phyloP scores from a whole-genome alignment of 768 basidiomycete genomes.

The Mrakia gelida region DNA sequence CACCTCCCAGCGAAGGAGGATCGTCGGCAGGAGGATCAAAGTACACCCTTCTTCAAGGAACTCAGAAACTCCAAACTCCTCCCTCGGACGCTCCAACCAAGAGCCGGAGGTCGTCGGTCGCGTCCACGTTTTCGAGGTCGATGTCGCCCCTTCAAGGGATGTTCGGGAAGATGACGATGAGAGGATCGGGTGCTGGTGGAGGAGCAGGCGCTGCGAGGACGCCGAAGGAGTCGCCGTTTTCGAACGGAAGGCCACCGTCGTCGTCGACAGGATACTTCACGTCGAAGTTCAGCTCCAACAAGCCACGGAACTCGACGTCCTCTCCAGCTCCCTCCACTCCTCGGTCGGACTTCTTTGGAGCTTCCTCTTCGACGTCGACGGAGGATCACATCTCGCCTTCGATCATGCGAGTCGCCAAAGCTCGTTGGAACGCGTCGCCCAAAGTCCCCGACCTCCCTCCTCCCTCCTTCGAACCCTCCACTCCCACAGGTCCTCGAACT shows the following conservation, averaged over 20 bases:
- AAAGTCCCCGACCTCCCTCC: not conserved
- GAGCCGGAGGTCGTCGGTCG: conserved; percentile 8
- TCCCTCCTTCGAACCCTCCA: not conserved
- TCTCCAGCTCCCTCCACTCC: not conserved
- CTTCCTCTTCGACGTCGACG: not conserved
- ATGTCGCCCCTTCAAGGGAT: conserved; percentile 20
- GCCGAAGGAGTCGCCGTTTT: not conserved
- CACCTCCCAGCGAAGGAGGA: not conserved
- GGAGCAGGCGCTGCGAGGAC: not conserved
- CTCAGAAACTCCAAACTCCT: not conserved
- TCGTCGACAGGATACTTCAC: conserved; percentile 1
- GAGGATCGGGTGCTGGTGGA: not conserved
- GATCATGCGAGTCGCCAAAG: conserved; percentile 8
- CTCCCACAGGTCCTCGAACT: not conserved
- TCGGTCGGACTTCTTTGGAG: not conserved
- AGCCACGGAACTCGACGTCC: not conserved
- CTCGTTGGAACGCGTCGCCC: conserved; percentile 2
- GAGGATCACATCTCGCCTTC: not conserved
- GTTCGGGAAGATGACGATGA: conserved; percentile 21
- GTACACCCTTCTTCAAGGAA: not conserved
- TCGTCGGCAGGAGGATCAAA: not conserved
- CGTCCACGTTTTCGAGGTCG: conserved; percentile 4
- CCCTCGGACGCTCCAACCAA: conserved; percentile 11
- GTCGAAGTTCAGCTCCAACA: not conserved
- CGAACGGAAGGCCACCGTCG: not conserved